Conservation (phyloP, 1,284 basidiomycete genomes). For the Xerocomus nothofagi region DNA sequence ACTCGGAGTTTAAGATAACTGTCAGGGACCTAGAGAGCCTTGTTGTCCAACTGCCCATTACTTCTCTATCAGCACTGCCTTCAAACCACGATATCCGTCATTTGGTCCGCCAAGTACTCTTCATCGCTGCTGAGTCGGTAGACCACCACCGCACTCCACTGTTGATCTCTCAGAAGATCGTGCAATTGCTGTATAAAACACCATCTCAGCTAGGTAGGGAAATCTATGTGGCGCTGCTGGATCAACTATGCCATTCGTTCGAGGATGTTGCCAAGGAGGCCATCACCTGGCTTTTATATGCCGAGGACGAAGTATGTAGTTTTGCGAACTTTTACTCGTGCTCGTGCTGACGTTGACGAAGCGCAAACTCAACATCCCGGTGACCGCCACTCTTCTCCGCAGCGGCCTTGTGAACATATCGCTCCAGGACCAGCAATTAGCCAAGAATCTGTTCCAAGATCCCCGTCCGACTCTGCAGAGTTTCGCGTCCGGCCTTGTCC, state of each 20-base stretch:
- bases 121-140: conserved; percentile 73
- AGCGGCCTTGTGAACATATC: conserved; percentile 78
- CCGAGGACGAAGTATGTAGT: conserved; percentile 85
- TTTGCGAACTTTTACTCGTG: neutral
- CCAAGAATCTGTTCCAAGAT: conserved; percentile 83
- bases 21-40: conserved; percentile 81
- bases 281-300: conserved; percentile 94
- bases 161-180: conserved; percentile 92
- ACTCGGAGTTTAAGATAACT: conserved; percentile 45
- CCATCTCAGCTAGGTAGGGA: conserved; percentile 82
- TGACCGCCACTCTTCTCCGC: conserved; percentile 86
- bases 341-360: conserved; percentile 34
- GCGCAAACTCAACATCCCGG: conserved; percentile 96
- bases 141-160: conserved; percentile 87
- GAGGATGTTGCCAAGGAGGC: conserved; percentile 96
- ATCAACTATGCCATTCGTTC: conserved; percentile 87
- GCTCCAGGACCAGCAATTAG: conserved; percentile 89
- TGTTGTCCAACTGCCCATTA: conserved; percentile 65
- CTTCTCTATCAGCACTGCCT: conserved; percentile 69
- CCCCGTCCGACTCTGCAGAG: conserved; percentile 77
- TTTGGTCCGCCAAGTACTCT: conserved; percentile 79
- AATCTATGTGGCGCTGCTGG: conserved; percentile 86
- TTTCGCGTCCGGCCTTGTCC: conserved; percentile 83
- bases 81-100: conserved; percentile 85
- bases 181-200: conserved; percentile 87